Evolutionary conservation across 1,284 basidiomycete genomes (phyloP).

Genomic region (Stereum hirsutum): DNA sequence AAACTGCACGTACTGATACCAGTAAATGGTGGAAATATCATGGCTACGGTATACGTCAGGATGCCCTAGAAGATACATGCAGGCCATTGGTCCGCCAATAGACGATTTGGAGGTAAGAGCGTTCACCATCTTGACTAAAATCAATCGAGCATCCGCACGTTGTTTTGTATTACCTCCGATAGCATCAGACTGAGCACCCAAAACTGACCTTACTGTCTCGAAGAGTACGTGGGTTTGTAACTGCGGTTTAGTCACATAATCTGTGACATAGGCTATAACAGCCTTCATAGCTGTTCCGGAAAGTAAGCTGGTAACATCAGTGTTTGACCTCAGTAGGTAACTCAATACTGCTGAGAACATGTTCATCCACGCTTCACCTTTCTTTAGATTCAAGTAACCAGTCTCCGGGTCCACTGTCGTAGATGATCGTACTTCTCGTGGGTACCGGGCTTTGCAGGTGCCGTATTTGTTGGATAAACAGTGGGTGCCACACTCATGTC

Average conservation of each 20-base stretch:
- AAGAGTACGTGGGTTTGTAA: slow-evolving; percentile 27
- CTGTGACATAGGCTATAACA: slow-evolving; percentile 26
- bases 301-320: slow-evolving; percentile 26
- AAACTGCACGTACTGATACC: no score
- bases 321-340: slow-evolving; percentile 3
- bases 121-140: slow-evolving; percentile 17
- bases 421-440: background rate
- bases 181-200: slow-evolving; percentile 15
- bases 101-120: slow-evolving; percentile 9
- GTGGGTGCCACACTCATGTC: no score
- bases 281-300: slow-evolving; percentile 26
- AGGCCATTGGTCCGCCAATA: slow-evolving; percentile 23
- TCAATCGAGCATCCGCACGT: slow-evolving; percentile 14
- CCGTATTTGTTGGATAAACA: no score
- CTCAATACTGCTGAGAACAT: background rate
- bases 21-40: no score
- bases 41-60: slow-evolving; percentile 12
- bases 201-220: slow-evolving; percentile 19
- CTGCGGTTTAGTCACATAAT: slow-evolving; percentile 28
- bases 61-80: slow-evolving; percentile 19
- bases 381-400: background rate
- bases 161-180: slow-evolving; percentile 5
- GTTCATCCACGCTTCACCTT: background rate
- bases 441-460: slow-evolving; percentile 1
- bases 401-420: background rate